Percentiles rank a stretch among this genome's conserved stretches.
phyloP scores from a whole-genome alignment of 345 rosid genomes.

The Sonneratia alba region DNA sequence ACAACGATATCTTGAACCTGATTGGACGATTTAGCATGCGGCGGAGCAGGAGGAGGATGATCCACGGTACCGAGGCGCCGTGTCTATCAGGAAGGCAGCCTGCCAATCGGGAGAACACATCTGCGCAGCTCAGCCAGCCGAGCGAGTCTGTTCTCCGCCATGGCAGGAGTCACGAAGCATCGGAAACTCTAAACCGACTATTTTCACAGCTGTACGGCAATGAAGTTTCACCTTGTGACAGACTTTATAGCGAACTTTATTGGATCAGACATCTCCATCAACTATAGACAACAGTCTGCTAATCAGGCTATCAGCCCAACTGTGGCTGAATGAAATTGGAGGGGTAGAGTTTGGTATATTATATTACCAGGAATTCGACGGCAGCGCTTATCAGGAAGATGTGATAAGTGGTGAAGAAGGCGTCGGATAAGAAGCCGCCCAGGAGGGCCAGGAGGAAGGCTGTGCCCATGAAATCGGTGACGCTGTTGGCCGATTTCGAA shows the following conservation, averaged over 20 bases:
- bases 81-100: background rate
- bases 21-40: background rate
- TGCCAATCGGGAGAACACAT: background rate
- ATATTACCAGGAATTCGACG: slow-evolving; percentile 20
- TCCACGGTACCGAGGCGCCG: background rate
- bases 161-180: too few relatives aligned
- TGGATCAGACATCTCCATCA: too few relatives aligned
- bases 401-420: slow-evolving; percentile 28
- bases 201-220: background rate
- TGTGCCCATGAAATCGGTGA: slow-evolving; percentile 80
- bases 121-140: background rate
- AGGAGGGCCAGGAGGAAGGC: slow-evolving; percentile 75
- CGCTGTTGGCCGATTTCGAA: slow-evolving; percentile 66
- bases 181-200: too few relatives aligned
- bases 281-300: too few relatives aligned
- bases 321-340: background rate
- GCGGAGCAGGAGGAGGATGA: background rate
- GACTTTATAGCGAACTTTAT: too few relatives aligned
- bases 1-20: background rate
- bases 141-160: background rate
- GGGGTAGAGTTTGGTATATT: background rate
- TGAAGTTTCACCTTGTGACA: background rate
- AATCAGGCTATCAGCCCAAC: too few relatives aligned
- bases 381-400: slow-evolving; percentile 20
- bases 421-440: slow-evolving; percentile 84